A percentile compares a stretch with the other conserved stretches of the same genome.
These are phyloP conservation scores for Davidsoniella neocaledoniae DNA, from an alignment of 2,329 filamentous ascomycete species.

Conservation along the genomic window DNA sequence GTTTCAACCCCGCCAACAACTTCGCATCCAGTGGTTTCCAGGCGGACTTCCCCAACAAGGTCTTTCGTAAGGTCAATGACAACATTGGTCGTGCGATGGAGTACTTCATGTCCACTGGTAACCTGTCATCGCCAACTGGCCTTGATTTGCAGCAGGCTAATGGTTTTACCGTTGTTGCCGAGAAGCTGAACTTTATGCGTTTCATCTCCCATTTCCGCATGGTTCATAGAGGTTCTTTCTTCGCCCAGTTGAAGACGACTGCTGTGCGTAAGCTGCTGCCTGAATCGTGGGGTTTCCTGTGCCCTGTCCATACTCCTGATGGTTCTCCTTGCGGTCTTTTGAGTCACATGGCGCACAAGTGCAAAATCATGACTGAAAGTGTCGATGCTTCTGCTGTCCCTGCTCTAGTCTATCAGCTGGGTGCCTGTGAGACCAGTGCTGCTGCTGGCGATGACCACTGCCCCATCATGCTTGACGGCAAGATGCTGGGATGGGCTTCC, in stretches of 20 bases:
- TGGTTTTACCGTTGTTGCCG: slow-evolving; percentile 89
- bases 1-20: slow-evolving; percentile 41
- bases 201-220: slow-evolving; percentile 99
- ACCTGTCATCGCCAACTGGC: slow-evolving; percentile 77
- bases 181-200: slow-evolving; percentile 97
- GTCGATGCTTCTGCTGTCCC: slow-evolving; percentile 63
- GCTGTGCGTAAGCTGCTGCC: slow-evolving; percentile 89
- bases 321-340: slow-evolving; percentile 85
- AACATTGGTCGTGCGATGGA: slow-evolving; percentile 76
- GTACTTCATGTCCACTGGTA: slow-evolving; percentile 93
- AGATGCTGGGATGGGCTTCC: slow-evolving; percentile 77
- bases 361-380: slow-evolving; percentile 63
- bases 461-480: slow-evolving; percentile 77
- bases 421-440: slow-evolving; percentile 58
- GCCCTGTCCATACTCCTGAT: slow-evolving; percentile 93
- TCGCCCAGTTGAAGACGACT: slow-evolving; percentile 92
- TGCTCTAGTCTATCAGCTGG: slow-evolving; percentile 58
- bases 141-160: slow-evolving; percentile 88
- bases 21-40: slow-evolving; percentile 66
- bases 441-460: slow-evolving; percentile 71
- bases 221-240: slow-evolving; percentile 98
- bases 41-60: slow-evolving; percentile 60
- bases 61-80: slow-evolving; percentile 71
- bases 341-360: slow-evolving; percentile 92
- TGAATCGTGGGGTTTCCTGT: slow-evolving; percentile 96